Evolutionary conservation across 306 rosid genomes (phyloP).

Genomic region (Castanospermum australe): DNA sequence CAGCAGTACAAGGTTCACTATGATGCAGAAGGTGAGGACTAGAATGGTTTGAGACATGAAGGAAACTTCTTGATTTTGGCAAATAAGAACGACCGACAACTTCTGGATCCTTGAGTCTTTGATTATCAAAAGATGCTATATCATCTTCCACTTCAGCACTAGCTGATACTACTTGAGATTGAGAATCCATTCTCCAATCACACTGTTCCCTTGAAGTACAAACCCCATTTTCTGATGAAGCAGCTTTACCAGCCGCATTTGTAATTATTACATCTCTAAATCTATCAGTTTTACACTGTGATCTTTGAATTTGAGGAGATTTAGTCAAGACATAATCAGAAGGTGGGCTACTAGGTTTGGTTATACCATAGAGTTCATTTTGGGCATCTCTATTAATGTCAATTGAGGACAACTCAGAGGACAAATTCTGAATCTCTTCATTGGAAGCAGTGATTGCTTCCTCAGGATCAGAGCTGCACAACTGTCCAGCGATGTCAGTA

Average conservation of each 20-base stretch:
- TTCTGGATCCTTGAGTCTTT: slow-evolving; percentile 95
- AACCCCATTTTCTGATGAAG: slow-evolving; percentile 34
- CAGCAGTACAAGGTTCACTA: slow-evolving; percentile 45
- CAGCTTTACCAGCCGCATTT: slow-evolving; percentile 34
- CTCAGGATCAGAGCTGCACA: slow-evolving; percentile 52
- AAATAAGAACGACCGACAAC: slow-evolving; percentile 58
- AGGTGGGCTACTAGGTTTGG: slow-evolving; percentile 42
- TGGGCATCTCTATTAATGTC: slow-evolving; percentile 40
- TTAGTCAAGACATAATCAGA: slow-evolving; percentile 43
- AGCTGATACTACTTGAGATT: slow-evolving; percentile 30
- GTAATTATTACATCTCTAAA: slow-evolving; percentile 41
- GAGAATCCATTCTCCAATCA: slow-evolving; percentile 57
- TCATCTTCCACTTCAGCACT: slow-evolving; percentile 75
- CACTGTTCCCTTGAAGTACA: slow-evolving; percentile 48
- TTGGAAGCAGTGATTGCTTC: slow-evolving; percentile 49
- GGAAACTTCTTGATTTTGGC: slow-evolving; percentile 49
- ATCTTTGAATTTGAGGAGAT: slow-evolving; percentile 47
- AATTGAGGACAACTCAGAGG: slow-evolving; percentile 56
- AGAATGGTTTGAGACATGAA: slow-evolving; percentile 47
- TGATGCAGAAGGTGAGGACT: slow-evolving; percentile 40
- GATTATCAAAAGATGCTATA: slow-evolving; percentile 78
- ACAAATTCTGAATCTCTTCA: slow-evolving; percentile 57
- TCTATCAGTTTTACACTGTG: slow-evolving; percentile 43
- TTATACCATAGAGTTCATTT: slow-evolving; percentile 40
- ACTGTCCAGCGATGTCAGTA: slow-evolving; percentile 44